Evolutionary conservation across 148 eudicot species (phyloP), one percentile per base, ranked within the genome.

Genomic region (Oxyria digyna): DNA sequence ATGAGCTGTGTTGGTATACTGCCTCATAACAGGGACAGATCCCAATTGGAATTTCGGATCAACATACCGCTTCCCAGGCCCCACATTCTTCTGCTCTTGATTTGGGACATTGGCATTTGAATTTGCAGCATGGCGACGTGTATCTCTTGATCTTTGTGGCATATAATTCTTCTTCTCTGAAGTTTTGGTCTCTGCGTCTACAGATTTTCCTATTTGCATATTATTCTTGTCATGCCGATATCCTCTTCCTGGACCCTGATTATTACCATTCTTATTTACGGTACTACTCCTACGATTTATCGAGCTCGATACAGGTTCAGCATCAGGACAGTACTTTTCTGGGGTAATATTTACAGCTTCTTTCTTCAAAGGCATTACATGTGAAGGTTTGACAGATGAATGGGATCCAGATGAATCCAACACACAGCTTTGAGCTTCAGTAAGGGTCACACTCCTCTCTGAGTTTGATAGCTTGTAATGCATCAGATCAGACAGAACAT

Each of bases 401-500:
- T 75, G 67, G 2, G 84, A 79, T 73, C 84, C 80, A 18, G 76
- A 41, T 42, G 74, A 80, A 69, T 77, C 84, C 63, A 88, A 86
- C 81, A 90, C 67, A 62, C 70, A 77, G 50, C 79, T 79, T 67
- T 72, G 77, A 17, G 78, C 42, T 6, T 80, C 46, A 67, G 79
- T 42, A 23, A 72, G 72, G 9, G 79, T 68, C 76, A 78, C 85
- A 71, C 78, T 81, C 74, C 96, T 89, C 67, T 85, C 91, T 31
- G 80, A 74, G 71, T 75, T 33, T 18, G 99, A 92, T 72, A 81
- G 82, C 73, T 84, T 83, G 65, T 81, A 81, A 69, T 77, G 81
- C 23, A 85, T 90, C n/a, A 89, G 62, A 76, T 88, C 99, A 7
- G 93, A 78, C 29, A 95, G 65, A 63, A 95, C 96, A 23, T 96